Conservation (phyloP, 2,329 filamentous ascomycete genomes). For the Bipolaris victoriae region DNA sequence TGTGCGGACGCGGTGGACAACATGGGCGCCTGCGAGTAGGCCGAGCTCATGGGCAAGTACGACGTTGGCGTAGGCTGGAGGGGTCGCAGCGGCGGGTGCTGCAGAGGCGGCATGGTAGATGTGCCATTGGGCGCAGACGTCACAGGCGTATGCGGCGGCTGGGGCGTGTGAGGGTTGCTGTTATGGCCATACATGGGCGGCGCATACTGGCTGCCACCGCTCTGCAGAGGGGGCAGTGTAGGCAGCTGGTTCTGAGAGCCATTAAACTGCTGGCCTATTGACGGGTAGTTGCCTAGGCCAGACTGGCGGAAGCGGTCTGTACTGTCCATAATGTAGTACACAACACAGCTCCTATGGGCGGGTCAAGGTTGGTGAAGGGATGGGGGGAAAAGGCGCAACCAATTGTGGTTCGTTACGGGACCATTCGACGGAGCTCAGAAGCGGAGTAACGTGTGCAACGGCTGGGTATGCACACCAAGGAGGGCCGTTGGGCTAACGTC, state of each 20-base stretch:
- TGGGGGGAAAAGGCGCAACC: constrained; percentile 38
- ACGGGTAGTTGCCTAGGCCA: constrained; percentile 43
- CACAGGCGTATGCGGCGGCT: constrained; percentile 46
- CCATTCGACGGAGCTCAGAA: constrained; percentile 41
- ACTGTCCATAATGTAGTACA: constrained; percentile 40
- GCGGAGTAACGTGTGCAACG: constrained; percentile 33
- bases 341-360: constrained; percentile 3
- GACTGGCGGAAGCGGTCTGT: constrained; percentile 45
- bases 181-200: constrained; percentile 45
- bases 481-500: constrained; percentile 33
- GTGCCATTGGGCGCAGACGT: constrained; percentile 39
- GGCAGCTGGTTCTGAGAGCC: constrained; percentile 39
- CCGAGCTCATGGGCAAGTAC: constrained; percentile 43
- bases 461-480: constrained; percentile 29
- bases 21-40: constrained; percentile 45
- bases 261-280: constrained; percentile 41
- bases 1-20: constrained; percentile 44
- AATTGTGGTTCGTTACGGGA: constrained; percentile 36
- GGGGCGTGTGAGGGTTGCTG: constrained; percentile 49
- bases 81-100: constrained; percentile 47
- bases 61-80: constrained; percentile 48
- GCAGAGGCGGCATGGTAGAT: constrained; percentile 44
- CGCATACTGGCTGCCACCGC: constrained; percentile 31
- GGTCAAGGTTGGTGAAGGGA: constrained; percentile 20
- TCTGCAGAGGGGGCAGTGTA: constrained; percentile 47